These are phyloP conservation scores for Clitoria ternatea DNA, from an alignment of 306 rosid genomes.

Conservation along the genomic window DNA sequence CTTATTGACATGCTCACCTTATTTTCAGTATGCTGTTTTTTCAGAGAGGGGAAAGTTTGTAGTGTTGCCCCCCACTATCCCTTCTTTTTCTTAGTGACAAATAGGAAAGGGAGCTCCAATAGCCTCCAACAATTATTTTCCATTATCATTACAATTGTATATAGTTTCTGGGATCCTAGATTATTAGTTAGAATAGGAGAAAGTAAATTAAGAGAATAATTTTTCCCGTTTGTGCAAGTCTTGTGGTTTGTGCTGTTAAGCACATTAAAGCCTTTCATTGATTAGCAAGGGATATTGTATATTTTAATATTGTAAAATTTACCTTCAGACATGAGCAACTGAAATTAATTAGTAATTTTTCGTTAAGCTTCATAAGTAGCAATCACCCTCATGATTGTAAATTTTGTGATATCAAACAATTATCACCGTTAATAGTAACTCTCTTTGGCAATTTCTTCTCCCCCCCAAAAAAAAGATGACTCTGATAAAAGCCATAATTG, in stretches of 20 bases:
- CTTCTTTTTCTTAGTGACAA: slow-evolving; percentile 22
- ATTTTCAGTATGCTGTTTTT: slow-evolving; percentile 25
- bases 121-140: slow-evolving; percentile 21
- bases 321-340: too few species aligned
- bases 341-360: neutral
- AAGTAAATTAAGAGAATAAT: slow-evolving; percentile 3
- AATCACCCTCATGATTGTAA: too few species aligned
- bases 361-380: neutral
- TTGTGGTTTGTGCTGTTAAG: neutral
- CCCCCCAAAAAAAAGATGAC: neutral
- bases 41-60: slow-evolving; percentile 2
- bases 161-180: slow-evolving; percentile 31
- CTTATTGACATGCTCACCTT: slow-evolving; percentile 27
- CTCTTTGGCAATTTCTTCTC: neutral
- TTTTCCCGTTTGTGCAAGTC: neutral
- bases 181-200: neutral
- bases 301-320: too few species aligned
- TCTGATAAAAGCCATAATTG: slow-evolving; percentile 42
- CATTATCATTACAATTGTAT: slow-evolving; percentile 15
- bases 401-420: too few species aligned
- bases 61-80: slow-evolving; percentile 24
- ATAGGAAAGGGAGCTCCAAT: neutral
- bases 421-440: neutral
- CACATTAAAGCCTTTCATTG: neutral
- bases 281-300: too few species aligned